Evolutionary conservation across 2,329 filamentous ascomycete species (phyloP).

Genomic region (Fusarium nygamai): DNA sequence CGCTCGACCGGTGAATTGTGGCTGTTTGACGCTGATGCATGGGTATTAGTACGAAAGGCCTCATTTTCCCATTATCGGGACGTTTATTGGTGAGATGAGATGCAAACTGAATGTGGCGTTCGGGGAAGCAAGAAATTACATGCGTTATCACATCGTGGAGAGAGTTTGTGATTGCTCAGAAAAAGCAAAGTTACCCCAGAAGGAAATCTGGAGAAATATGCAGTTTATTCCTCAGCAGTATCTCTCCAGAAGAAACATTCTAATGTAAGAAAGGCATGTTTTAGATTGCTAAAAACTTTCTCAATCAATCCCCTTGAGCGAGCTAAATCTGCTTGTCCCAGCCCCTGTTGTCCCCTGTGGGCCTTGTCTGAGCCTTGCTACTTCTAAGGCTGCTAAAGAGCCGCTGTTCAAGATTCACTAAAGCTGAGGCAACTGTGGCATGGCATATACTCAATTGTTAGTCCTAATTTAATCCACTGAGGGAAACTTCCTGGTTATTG

Average conservation of each 20-base stretch:
- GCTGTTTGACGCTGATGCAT: conserved; percentile 1
- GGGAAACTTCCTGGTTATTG: rapidly evolving
- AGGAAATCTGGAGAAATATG: neutral
- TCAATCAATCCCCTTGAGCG: too few species aligned
- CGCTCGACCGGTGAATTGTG: conserved; percentile 19
- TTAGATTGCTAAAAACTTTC: too few species aligned
- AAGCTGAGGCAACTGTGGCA: too few species aligned
- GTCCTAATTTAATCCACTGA: rapidly evolving
- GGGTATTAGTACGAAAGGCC: neutral
- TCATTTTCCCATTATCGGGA: neutral
- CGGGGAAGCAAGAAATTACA: neutral
- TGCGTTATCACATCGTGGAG: neutral
- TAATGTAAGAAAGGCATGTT: too few species aligned
- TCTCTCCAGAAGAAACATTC: too few species aligned
- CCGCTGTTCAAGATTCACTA: too few species aligned
- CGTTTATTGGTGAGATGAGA: neutral
- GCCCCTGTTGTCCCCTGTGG: neutral
- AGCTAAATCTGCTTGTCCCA: neutral
- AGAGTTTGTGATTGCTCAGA: neutral
- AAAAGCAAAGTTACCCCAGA: neutral
- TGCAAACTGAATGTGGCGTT: neutral
- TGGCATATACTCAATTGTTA: rapidly evolving
- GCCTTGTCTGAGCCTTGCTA: neutral
- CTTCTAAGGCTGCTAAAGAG: too few species aligned
- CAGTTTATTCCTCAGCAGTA: too few species aligned